These are phyloP conservation scores for Stagonosporopsis vannaccii DNA, from an alignment of 2,329 filamentous ascomycete genomes.

Conservation along the genomic window DNA sequence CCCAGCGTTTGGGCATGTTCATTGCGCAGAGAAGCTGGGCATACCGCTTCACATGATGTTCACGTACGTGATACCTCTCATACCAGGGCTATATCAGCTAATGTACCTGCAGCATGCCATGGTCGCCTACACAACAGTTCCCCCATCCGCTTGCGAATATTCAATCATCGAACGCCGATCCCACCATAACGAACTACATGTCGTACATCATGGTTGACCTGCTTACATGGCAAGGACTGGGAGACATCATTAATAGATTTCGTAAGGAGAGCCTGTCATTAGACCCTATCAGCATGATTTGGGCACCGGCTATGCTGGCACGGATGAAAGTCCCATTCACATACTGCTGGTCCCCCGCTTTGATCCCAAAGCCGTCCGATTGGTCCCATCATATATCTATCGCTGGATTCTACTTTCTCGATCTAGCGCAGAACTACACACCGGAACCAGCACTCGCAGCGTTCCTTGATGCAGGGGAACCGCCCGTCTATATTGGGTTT, in stretches of 20 bases:
- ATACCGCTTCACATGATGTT: conserved; percentile 88
- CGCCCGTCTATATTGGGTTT: conserved; percentile 53
- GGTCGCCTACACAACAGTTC: conserved; percentile 84
- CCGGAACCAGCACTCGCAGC: conserved; percentile 50
- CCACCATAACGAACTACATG: conserved; percentile 80
- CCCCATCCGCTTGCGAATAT: conserved; percentile 88
- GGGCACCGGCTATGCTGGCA: conserved; percentile 80
- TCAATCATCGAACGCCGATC: conserved; percentile 76
- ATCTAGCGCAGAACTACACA: conserved; percentile 49
- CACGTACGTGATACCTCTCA: conserved; percentile 55
- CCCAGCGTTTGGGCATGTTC: conserved; percentile 77
- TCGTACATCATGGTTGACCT: conserved; percentile 87
- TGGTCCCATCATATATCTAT: conserved; percentile 53
- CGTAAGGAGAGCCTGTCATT: conserved; percentile 76
- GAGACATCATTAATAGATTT: conserved; percentile 90
- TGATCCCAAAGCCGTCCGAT: conserved; percentile 57
- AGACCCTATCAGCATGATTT: conserved; percentile 79
- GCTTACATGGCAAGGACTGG: conserved; percentile 91
- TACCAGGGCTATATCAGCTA: not conserved
- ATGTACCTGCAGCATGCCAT: conserved; percentile 69
- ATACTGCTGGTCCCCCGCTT: conserved; percentile 73
- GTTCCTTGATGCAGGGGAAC: conserved; percentile 50
- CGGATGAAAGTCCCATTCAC: conserved; percentile 82
- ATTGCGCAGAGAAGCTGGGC: conserved; percentile 76
- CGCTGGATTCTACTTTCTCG: conserved; percentile 52